These are phyloP conservation scores for Camellia oleifera DNA, from an alignment of 179 eudicot genomes.

Conservation along the genomic window DNA sequence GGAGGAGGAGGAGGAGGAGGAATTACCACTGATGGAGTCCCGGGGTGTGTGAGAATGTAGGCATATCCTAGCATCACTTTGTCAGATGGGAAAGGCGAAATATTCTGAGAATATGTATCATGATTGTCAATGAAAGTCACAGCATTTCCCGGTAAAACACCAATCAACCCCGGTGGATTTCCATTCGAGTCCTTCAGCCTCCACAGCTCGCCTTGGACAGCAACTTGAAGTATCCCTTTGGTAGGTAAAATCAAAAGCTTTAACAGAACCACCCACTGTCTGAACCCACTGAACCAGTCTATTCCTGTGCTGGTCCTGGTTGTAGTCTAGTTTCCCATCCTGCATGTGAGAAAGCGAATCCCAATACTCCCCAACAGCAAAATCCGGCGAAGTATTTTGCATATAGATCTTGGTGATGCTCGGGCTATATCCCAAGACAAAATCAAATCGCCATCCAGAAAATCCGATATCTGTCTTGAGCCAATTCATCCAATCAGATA, in stretches of 20 bases:
- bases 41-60: slow-evolving; percentile 68
- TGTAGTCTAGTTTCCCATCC: slow-evolving; percentile 31
- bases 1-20: not conserved
- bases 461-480: slow-evolving; percentile 55
- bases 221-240: slow-evolving; percentile 58
- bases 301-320: slow-evolving; percentile 44
- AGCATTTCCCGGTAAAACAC: slow-evolving; percentile 43
- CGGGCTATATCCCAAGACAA: slow-evolving; percentile 54
- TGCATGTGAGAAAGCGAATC: slow-evolving; percentile 22
- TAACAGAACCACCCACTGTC: slow-evolving; percentile 34
- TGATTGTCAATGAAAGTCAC: slow-evolving; percentile 72
- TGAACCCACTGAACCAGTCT: slow-evolving; percentile 41
- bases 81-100: slow-evolving; percentile 57
- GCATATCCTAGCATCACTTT: slow-evolving; percentile 79
- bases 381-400: slow-evolving; percentile 41
- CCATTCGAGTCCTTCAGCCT: slow-evolving; percentile 51
- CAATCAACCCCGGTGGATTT: slow-evolving; percentile 57
- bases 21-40: slow-evolving; percentile 47
- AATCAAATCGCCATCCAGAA: slow-evolving; percentile 61
- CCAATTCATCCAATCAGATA: slow-evolving; percentile 80
- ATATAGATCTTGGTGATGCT: slow-evolving; percentile 46
- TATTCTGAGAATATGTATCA: slow-evolving; percentile 56
- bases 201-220: slow-evolving; percentile 48
- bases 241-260: slow-evolving; percentile 58
- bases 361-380: slow-evolving; percentile 62